Percentiles rank a stretch among this genome's conserved stretches.
Conservation (phyloP, 2,329 filamentous ascomycete genomes). For the Aureobasidium melanogenum region DNA sequence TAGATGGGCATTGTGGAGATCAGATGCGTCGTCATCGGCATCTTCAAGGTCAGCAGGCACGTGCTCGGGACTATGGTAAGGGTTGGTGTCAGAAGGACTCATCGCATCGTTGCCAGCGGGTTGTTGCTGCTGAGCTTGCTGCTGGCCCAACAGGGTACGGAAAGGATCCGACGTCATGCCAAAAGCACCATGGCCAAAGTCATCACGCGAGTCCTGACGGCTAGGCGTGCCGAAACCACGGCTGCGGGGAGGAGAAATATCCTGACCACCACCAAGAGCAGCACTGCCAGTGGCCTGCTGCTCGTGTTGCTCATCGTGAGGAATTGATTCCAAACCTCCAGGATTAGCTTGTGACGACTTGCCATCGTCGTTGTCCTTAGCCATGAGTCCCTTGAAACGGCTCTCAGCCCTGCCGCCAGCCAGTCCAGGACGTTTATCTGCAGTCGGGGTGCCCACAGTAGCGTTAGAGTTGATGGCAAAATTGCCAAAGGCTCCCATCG, state of each 20-base stretch:
- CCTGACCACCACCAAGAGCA: slow-evolving; percentile 65
- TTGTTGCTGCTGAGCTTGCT: slow-evolving; percentile 40
- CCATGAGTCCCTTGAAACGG: slow-evolving; percentile 75
- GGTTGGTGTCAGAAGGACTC: slow-evolving; percentile 92
- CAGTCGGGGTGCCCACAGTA: slow-evolving; percentile 38
- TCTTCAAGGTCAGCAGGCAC: slow-evolving; percentile 56
- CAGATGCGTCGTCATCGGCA: slow-evolving; percentile 27
- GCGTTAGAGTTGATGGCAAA: slow-evolving; percentile 60
- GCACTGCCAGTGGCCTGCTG: slow-evolving; percentile 58
- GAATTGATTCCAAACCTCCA: slow-evolving; percentile 34
- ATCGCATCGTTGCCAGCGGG: slow-evolving; percentile 54
- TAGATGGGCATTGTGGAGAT: slow-evolving; percentile 32
- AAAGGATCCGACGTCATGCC: slow-evolving; percentile 48
- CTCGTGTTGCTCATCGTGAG: slow-evolving; percentile 52
- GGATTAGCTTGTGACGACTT: slow-evolving; percentile 36
- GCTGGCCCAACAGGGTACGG: slow-evolving; percentile 45
- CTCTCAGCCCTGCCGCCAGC: slow-evolving; percentile 66
- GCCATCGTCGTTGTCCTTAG: slow-evolving; percentile 65
- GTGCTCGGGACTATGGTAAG: slow-evolving; percentile 82
- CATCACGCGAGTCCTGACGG: slow-evolving; percentile 45
- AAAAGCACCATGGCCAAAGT: slow-evolving; percentile 51
- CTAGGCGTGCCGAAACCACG: slow-evolving; percentile 35
- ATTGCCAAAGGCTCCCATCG: slow-evolving; percentile 81
- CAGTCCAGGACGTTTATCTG: slow-evolving; percentile 63
- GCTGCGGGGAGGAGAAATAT: slow-evolving; percentile 48